These are phyloP conservation scores for Eudorina sp. DNA, from an alignment of 139 green algal genomes.

Conservation along the genomic window DNA sequence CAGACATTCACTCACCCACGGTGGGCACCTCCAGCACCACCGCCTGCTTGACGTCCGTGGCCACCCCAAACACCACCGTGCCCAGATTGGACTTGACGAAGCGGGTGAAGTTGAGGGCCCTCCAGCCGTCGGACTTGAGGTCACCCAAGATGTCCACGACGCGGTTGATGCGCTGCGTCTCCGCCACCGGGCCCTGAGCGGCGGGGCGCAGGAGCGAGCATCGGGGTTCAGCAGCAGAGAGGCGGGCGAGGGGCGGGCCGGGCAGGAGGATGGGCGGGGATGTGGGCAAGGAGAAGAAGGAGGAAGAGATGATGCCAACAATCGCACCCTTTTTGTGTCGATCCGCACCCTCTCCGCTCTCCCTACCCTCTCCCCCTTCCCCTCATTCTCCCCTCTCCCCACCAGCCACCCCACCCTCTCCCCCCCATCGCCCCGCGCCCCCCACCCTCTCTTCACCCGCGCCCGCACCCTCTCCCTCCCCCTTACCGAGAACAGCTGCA, in stretches of 20 bases:
- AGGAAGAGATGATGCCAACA: too few species aligned
- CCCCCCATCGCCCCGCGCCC: background rate
- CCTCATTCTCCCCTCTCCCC: too few species aligned
- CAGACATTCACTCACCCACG: background rate
- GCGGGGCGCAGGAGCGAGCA: too few species aligned
- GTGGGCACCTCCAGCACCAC: conserved; percentile 11
- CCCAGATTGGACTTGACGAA: conserved; percentile 28
- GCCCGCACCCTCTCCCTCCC: background rate
- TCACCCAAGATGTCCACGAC: background rate
- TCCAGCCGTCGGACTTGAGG: conserved; percentile 18
- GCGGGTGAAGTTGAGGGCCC: background rate
- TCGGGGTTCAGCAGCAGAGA: too few species aligned
- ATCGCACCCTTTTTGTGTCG: too few species aligned
- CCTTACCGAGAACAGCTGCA: background rate
- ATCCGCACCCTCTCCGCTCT: too few species aligned
- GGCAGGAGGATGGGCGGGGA: too few species aligned
- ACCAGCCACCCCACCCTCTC: too few species aligned
- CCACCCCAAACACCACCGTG: background rate
- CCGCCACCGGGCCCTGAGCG: background rate
- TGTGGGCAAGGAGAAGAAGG: background rate
- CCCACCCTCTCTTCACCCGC: background rate
- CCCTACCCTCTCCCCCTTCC: too few species aligned
- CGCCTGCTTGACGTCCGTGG: background rate
- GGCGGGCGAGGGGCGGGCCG: too few species aligned
- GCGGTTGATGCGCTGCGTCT: background rate